Evolutionary conservation across 2,329 filamentous ascomycete species (phyloP).

Genomic region (Lachnellula occidentalis): DNA sequence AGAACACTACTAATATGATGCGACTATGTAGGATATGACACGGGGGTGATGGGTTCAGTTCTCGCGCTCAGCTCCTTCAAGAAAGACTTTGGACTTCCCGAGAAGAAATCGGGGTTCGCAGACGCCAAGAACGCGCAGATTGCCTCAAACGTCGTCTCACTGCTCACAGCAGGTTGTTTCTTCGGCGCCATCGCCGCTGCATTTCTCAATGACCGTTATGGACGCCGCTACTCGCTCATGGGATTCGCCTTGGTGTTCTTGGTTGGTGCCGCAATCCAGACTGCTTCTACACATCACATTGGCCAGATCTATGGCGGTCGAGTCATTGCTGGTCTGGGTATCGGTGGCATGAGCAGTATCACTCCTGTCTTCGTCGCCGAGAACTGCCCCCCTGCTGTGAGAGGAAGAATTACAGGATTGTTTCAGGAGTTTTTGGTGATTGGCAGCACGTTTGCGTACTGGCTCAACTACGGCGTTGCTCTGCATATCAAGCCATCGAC

Average conservation of each 20-base stretch:
- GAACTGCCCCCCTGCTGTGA: conserved; percentile 38
- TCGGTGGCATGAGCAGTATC: conserved; percentile 41
- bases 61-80: conserved; percentile 23
- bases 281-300: conserved; percentile 10
- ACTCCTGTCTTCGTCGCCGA: conserved; percentile 43
- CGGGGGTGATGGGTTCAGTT: conserved; percentile 24
- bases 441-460: conserved; percentile 38
- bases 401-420: conserved; percentile 35
- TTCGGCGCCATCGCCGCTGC: conserved; percentile 45
- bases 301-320: conserved; percentile 21
- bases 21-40: conserved; percentile 19
- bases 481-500: conserved; percentile 41
- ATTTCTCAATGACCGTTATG: conserved; percentile 41
- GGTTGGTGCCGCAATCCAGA: conserved; percentile 21
- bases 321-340: conserved; percentile 30
- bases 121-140: conserved; percentile 14
- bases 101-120: conserved; percentile 14
- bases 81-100: conserved; percentile 21
- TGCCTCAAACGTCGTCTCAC: conserved; percentile 38
- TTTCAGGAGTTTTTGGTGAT: conserved; percentile 35
- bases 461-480: conserved; percentile 37
- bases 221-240: conserved; percentile 41
- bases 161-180: conserved; percentile 48
- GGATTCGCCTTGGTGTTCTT: conserved; percentile 38
- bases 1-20: background rate